These are phyloP conservation scores for Powellomyces hirtus DNA, from an alignment of 192 early-diverging fungal genomes.

Conservation along the genomic window DNA sequence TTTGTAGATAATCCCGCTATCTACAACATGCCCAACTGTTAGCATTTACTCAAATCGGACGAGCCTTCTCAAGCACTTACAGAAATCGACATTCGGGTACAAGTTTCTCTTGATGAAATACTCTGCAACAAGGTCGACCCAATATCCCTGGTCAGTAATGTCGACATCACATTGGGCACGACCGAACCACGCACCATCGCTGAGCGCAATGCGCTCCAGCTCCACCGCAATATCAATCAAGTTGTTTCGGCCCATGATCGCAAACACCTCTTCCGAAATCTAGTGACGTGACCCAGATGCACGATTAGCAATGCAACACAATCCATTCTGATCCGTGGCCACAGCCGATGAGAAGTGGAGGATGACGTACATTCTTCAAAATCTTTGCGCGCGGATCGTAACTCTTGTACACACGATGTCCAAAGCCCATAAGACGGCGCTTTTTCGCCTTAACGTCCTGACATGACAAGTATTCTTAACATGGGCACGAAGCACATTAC, in stretches of 20 bases:
- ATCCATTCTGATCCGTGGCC: slow-evolving; percentile 49
- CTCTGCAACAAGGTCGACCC: no score
- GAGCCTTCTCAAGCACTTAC: background rate
- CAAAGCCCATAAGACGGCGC: slow-evolving; percentile 55
- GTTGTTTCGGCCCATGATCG: slow-evolving; percentile 57
- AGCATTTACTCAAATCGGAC: background rate
- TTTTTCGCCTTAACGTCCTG: slow-evolving; percentile 60
- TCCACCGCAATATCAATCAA: slow-evolving; percentile 66
- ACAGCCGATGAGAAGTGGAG: no score
- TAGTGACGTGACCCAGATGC: slow-evolving; percentile 44
- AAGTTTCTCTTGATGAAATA: slow-evolving; percentile 65
- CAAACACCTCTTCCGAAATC: slow-evolving; percentile 66
- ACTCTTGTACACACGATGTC: slow-evolving; percentile 62
- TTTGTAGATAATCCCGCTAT: slow-evolving; percentile 64
- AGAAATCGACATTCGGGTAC: slow-evolving; percentile 61
- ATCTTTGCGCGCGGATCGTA: slow-evolving; percentile 68
- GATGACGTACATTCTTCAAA: slow-evolving; percentile 50
- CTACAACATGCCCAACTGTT: slow-evolving; percentile 11
- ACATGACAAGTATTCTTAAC: slow-evolving; percentile 15
- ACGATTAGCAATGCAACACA: slow-evolving; percentile 50
- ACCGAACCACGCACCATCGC: slow-evolving; percentile 48
- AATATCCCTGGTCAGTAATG: no score
- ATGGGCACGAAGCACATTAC: no score
- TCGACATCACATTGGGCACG: no score
- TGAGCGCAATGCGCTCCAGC: slow-evolving; percentile 56